A percentile compares a stretch with the other conserved stretches of the same genome.
phyloP scores from a whole-genome alignment of 257 asterid genomes.

The Solanum clarkiae region DNA sequence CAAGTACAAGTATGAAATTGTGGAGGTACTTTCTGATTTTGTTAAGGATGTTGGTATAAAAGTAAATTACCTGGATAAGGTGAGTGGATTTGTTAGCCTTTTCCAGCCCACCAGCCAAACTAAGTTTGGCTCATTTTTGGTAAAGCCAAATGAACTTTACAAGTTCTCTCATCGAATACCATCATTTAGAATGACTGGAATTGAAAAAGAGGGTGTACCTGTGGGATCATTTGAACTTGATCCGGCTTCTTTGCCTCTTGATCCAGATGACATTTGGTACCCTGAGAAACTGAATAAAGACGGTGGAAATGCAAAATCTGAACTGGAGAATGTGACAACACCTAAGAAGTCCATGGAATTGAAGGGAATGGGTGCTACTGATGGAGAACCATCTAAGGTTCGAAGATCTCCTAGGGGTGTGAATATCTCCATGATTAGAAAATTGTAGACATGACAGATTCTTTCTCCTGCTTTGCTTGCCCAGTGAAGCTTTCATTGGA shows the following conservation, averaged over 20 bases:
- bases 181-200: conserved; percentile 35
- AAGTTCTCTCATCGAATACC: conserved; percentile 64
- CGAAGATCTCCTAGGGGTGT: conserved; percentile 22
- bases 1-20: conserved; percentile 44
- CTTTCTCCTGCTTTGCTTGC: background rate
- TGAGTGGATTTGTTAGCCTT: conserved; percentile 50
- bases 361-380: conserved; percentile 1
- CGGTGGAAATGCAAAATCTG: background rate
- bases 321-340: background rate
- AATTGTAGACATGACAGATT: background rate
- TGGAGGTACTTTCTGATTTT: conserved; percentile 55
- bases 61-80: conserved; percentile 48
- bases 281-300: conserved; percentile 19
- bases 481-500: background rate
- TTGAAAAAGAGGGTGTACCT: conserved; percentile 61
- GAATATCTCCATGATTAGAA: background rate
- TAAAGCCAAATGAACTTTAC: conserved; percentile 29
- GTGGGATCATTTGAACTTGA: conserved; percentile 76
- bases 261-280: conserved; percentile 33
- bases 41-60: conserved; percentile 25
- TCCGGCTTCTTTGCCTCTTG: conserved; percentile 55
- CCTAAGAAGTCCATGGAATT: conserved; percentile 10
- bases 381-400: background rate
- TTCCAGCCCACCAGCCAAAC: conserved; percentile 29
- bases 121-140: conserved; percentile 2